Evolutionary conservation across 495 filamentous ascomycete species (phyloP), one percentile per base, ranked within the genome.

Genomic region (Glonium stellatum): DNA sequence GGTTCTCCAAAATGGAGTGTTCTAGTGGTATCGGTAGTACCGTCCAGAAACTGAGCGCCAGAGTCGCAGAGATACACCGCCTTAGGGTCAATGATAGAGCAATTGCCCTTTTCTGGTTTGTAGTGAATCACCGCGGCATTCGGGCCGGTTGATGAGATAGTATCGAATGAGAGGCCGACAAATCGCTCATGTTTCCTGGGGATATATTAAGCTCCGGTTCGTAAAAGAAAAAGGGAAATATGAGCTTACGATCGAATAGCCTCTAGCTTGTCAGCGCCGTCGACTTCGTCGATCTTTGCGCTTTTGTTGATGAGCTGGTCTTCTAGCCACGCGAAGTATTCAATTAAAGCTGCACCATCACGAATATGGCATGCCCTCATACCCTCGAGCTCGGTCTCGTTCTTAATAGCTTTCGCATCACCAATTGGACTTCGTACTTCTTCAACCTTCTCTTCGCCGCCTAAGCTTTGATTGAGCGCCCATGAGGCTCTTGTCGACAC

Each of bases 101-200:
- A 97, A 61, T 77, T 83, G 54, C 89, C 89, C 54, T 80, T 81
- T 67, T 96, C 88, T 0, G 95, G 95, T 67, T 90, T 92, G 76
- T 99, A 99, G 72, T 99, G 95, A 49, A 99, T 97, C 18, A 99
- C 84, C 1, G 95, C 95, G 36, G 92, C 93, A 75, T 99, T 97
- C 21, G 93, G 75, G 5, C 95, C 95, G 0, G 90, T 96, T 0
- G 92, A 95, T 11, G 93, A 97, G 62, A 99, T 97, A 4, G 95
- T 96, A 64, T 89, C 85, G 66, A 99, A 99, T 4, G 92, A 96
- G 9, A 97, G 80, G 22, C 95, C 95, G 52, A 88, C 90, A 70
- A 92, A 97, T 58, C 88, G 78, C 48, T 90, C 81, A 25, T 92
- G 83, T 72, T 89, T 88, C 1, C 57, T 70, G 19, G 13, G 13